Base-by-base conservation (phyloP, 495 filamentous ascomycete species). In the Annulohypoxylon bovei region DNA sequence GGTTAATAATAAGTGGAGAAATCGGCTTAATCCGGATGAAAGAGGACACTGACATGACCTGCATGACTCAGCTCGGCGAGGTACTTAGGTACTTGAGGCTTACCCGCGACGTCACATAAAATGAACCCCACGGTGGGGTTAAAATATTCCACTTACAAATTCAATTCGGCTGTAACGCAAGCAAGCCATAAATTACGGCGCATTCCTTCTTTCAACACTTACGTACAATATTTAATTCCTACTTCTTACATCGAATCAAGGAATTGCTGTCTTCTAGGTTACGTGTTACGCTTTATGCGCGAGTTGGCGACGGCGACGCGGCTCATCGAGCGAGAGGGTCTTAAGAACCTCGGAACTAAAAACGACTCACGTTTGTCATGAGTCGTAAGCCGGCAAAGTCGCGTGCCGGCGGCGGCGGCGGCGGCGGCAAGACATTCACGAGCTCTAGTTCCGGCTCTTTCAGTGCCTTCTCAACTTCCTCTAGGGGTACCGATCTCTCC, bases 401-500 rank as follows among this genome's bases (percentile, higher is more conserved):
- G 47, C 76, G 76, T 49, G 74, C 71, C 16, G 37, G 70, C 37
- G 65, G 62, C 59, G 54, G 70, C 71, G 74, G 68, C 16, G 37
- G 70, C 37, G 65, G 62, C 59, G 54, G 70, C 71, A 78, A 78
- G 50, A 60, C 75, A 22, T 76, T 74, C 55, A 67, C 74, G 3
- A 70, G 47, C 35, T 66, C 65, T 56, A 70, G 74, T 23, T 56
- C 73, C 14, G 52, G 40, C 14, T 74, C 79, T 67, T 85, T 91
- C 77, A 79, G 81, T 68, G 74, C 77, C 9, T 85, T 88, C 70
- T 72, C 80, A 64, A 76, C 87, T 76, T 64, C 82, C 78, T 60
- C 73, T 44, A 74, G 49, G 39, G 72, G 73, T 28, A 67, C 66
- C 61, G 72, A 74, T 37, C 62, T 98, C 84, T 97, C 95, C 37